A percentile compares a stretch with the other conserved stretches of the same genome.
phyloP scores from a whole-genome alignment of 1,139 yeast species.

The Kazachstania sp. region DNA sequence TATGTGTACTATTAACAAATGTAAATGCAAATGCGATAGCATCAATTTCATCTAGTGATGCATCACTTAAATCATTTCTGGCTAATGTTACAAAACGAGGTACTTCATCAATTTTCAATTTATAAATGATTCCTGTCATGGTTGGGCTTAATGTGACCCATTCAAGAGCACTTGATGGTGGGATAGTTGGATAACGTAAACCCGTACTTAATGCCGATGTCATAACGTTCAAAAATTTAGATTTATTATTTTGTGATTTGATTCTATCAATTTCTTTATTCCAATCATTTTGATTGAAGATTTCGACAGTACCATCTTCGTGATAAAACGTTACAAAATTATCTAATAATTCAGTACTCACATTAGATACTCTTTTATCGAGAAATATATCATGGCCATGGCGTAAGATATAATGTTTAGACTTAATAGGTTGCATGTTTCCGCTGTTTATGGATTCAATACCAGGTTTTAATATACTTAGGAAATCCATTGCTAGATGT shows the following conservation, averaged over 20 bases:
- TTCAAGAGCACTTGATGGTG: slow-evolving; percentile 19
- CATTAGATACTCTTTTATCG: slow-evolving; percentile 18
- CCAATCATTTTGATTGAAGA: slow-evolving; percentile 29
- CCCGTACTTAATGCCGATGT: slow-evolving; percentile 29
- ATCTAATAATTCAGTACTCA: slow-evolving; percentile 25
- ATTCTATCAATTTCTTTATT: slow-evolving; percentile 23
- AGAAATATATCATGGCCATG: slow-evolving; percentile 14
- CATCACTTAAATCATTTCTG: slow-evolving; percentile 13
- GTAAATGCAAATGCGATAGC: slow-evolving; percentile 31
- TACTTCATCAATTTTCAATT: slow-evolving; percentile 11
- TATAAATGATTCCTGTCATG: slow-evolving; percentile 27
- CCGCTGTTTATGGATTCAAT: slow-evolving; percentile 4
- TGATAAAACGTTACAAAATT: slow-evolving; percentile 24
- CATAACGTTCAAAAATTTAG: slow-evolving; percentile 23
- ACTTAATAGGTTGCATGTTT: slow-evolving; percentile 9
- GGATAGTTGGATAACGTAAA: slow-evolving; percentile 20
- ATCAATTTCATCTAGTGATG: slow-evolving; percentile 19
- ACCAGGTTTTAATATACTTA: slow-evolving; percentile 17
- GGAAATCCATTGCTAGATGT: slow-evolving; percentile 14
- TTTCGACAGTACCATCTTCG: slow-evolving; percentile 21
- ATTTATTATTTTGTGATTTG: slow-evolving; percentile 16
- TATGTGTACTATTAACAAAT: slow-evolving; percentile 30
- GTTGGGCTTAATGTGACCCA: slow-evolving; percentile 29
- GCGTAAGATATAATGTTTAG: slow-evolving; percentile 16
- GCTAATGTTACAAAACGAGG: slow-evolving; percentile 20